Base-by-base conservation (phyloP, 2,329 filamentous ascomycete genomes). In the Cucurbitaria berberidis region DNA sequence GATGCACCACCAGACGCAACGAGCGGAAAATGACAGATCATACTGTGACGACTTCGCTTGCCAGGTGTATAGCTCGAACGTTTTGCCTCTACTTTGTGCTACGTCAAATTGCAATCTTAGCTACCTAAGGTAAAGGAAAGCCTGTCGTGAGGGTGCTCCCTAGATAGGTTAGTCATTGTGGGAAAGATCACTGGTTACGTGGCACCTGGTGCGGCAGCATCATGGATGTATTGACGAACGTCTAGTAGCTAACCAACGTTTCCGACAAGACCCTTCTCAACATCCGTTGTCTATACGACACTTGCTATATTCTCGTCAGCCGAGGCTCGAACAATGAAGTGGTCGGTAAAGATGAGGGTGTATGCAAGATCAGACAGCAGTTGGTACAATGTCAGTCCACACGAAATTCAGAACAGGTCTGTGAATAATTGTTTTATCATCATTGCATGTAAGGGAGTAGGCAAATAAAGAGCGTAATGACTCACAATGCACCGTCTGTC, bases 351-450 rank as follows among this genome's bases (percentile, higher is more conserved):
- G 15, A 24, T 10, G 26, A 19, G 19, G 6, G 16, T 39, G 16
- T 2, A 45, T 57, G 59, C 55, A 55, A 44, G 53, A 74, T 90
- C 88, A 90, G 88, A 90, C 86, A 91, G 88, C 88, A 89, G 87
- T 91, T 91, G 88, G 86, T 74, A 87, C 86, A 85, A 87, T 85
- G 78, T 73, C 46, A 80, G 82, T 89, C 88, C 82, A 89, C 87
- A 90, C 81, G 68, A 68, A 73, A 77, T 89, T 91, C 87, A 82
- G 89, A 88, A 89, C 88, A 91, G 89, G 88, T 91, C 88, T 91
- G 88, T 91, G 88, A 88, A 82, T 81, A 82, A 83, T 80, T 77
- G 74, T 74, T 73, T 78, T 79, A 63, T 84, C 82, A 83, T 83
- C 82, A 84, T 79, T 68, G 61, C 67, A 76, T 29, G 1, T 21